Evolutionary conservation across 176 grass and related monocot genomes (phyloP), one percentile per base, ranked within the genome.

Genomic region (Carex scoparia): DNA sequence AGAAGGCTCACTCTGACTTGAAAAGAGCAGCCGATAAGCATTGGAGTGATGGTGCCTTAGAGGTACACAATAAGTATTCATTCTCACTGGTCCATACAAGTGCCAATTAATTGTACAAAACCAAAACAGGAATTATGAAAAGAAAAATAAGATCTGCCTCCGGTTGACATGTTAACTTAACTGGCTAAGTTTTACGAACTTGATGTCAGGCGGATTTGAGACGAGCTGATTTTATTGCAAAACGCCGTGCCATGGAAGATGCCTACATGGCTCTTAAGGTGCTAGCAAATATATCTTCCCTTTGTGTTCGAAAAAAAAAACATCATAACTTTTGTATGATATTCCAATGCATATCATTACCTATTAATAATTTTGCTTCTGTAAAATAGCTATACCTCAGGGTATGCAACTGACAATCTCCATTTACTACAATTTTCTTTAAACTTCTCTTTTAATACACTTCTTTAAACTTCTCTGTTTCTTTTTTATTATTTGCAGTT

Each of bases 211-310:
- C 93, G 77, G 95, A 98, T 88, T 81, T 98, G 74, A 91, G 91
- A 59, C 88, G 95, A 89, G 95, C 93, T 79, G 83, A 98, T 59
- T 84, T 93, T 86, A 90, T 87, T 79, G 86, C 92, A 83, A 91
- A 89, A 90, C 86, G 93, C 7, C 93, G 91, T 83, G 95, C 95
- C 44, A 93, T 95, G 93, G 95, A 98, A 85, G 95, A 98, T 74
- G 91, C 95, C 70, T 92, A 92, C 76, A 98, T 98, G 95, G 93
- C 95, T 85, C 73, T 98, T 85, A 95, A 98, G 95, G 95, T 98
- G 81, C 31, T 69, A 68, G 46, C n/a, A 87, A 18, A 35, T 83
- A 79, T 80, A 57, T 42, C 15, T 15, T 7, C 19, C 80, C 80
- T 2, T 54, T 86, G 12, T 49, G 48, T 51, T 51, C 9, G 35